These are phyloP conservation scores for Liriodendron chinense DNA, from an alignment of 164 flowering plant species.

Conservation along the genomic window DNA sequence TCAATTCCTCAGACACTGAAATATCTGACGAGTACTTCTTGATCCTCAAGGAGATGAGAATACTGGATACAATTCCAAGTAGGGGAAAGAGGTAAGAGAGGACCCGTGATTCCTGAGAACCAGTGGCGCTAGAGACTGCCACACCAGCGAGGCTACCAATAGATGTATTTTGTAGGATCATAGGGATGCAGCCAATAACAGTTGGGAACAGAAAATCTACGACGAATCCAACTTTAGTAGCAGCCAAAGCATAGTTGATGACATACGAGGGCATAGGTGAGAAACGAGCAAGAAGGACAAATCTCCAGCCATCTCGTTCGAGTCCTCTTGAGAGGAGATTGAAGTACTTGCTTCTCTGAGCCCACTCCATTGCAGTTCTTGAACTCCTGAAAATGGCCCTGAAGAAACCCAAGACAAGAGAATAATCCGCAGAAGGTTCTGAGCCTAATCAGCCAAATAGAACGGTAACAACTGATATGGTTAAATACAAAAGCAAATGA, in stretches of 20 bases:
- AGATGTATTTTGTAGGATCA: conserved; percentile 93
- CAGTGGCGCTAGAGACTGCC: conserved; percentile 73
- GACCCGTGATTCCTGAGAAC: conserved; percentile 53
- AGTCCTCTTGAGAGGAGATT: conserved; percentile 69
- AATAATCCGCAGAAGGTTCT: no score
- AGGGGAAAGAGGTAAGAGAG: conserved; percentile 74
- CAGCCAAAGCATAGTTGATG: conserved; percentile 90
- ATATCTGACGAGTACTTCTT: conserved; percentile 69
- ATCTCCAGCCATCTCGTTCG: conserved; percentile 91
- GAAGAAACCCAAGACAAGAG: conserved; percentile 14
- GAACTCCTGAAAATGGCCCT: conserved; percentile 72
- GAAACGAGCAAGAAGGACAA: conserved; percentile 96
- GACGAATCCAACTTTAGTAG: conserved; percentile 73
- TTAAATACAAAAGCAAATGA: not conserved
- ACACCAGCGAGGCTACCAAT: conserved; percentile 91
- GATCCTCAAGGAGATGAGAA: conserved; percentile 77
- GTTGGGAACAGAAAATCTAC: conserved; percentile 90
- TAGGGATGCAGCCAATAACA: conserved; percentile 78
- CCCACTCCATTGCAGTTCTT: conserved; percentile 75
- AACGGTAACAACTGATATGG: not conserved
- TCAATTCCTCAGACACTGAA: conserved; percentile 19
- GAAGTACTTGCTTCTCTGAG: conserved; percentile 64
- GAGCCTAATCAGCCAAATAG: not conserved
- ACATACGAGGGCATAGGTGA: conserved; percentile 94
- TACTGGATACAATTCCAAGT: conserved; percentile 76